Conservation (phyloP, 495 filamentous ascomycete genomes). For the Penicillium diatomitis region DNA sequence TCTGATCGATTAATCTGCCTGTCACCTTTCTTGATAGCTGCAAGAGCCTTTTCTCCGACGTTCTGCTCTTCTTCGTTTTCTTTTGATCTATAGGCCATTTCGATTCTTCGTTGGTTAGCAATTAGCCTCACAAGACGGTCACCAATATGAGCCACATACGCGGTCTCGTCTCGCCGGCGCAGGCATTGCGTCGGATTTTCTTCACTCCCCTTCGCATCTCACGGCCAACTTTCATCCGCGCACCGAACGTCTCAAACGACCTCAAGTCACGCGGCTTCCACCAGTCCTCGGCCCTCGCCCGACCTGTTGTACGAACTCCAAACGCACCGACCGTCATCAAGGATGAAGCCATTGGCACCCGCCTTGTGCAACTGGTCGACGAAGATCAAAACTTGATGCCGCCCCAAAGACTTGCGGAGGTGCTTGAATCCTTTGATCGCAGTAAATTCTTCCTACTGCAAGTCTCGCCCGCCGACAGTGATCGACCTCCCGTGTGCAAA, state of each 20-base stretch:
- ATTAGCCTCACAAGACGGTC: neutral
- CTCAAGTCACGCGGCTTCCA: slow-evolving; percentile 9
- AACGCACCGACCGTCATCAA: slow-evolving; percentile 13
- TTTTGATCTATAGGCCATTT: too few species aligned
- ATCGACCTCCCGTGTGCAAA: slow-evolving; percentile 52
- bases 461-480: slow-evolving; percentile 32
- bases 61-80: neutral
- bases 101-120: too few species aligned
- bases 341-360: slow-evolving; percentile 48
- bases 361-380: slow-evolving; percentile 46
- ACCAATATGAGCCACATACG: slow-evolving; percentile 31
- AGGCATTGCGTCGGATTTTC: slow-evolving; percentile 30
- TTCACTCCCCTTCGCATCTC: slow-evolving; percentile 14
- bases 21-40: neutral
- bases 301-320: slow-evolving; percentile 2
- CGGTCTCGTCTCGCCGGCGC: slow-evolving; percentile 28
- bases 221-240: slow-evolving; percentile 9
- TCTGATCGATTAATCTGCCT: neutral
- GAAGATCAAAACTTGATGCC: slow-evolving; percentile 38
- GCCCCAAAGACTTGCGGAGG: slow-evolving; percentile 28
- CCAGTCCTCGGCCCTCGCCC: slow-evolving; percentile 4
- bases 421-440: slow-evolving; percentile 42
- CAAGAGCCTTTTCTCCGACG: neutral
- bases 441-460: slow-evolving; percentile 47
- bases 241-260: slow-evolving; percentile 1